Evolutionary conservation across 768 basidiomycete species (phyloP).

Genomic region (Psilocybe cubensis): DNA sequence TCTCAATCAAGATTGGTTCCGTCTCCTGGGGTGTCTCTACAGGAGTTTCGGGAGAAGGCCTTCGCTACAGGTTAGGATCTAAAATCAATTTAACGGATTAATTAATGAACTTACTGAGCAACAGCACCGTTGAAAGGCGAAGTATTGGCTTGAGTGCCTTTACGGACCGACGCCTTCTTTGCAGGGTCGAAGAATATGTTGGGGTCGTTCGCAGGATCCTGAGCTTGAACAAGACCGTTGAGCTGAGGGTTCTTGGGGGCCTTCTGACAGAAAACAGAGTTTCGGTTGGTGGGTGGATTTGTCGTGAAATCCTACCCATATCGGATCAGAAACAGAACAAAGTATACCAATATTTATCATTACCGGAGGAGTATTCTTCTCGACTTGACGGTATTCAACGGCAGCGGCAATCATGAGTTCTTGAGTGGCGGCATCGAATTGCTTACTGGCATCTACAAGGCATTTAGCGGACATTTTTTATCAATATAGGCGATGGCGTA

Average conservation of each 20-base stretch:
- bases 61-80: not conserved
- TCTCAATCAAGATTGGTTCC: conserved; percentile 10
- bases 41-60: not conserved
- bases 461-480: not conserved
- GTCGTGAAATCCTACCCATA: conserved; percentile 50
- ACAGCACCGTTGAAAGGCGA: conserved; percentile 42
- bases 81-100: not conserved
- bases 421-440: conserved; percentile 54
- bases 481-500: conserved; percentile 24
- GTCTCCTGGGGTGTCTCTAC: not conserved
- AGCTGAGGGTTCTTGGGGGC: conserved; percentile 53
- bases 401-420: conserved; percentile 56
- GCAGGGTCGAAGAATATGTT: conserved; percentile 56
- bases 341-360: conserved; percentile 12
- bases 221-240: conserved; percentile 53
- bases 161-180: conserved; percentile 39
- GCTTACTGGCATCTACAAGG: conserved; percentile 48
- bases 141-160: conserved; percentile 52
- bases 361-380: conserved; percentile 66
- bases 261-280: conserved; percentile 62
- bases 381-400: conserved; percentile 53
- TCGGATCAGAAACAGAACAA: not conserved
- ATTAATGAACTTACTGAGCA: conserved; percentile 6
- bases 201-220: conserved; percentile 55
- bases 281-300: conserved; percentile 51